Percentiles rank a stretch among this genome's conserved stretches.
Conservation (phyloP, 345 rosid species). For the Toxicodendron radicans region DNA sequence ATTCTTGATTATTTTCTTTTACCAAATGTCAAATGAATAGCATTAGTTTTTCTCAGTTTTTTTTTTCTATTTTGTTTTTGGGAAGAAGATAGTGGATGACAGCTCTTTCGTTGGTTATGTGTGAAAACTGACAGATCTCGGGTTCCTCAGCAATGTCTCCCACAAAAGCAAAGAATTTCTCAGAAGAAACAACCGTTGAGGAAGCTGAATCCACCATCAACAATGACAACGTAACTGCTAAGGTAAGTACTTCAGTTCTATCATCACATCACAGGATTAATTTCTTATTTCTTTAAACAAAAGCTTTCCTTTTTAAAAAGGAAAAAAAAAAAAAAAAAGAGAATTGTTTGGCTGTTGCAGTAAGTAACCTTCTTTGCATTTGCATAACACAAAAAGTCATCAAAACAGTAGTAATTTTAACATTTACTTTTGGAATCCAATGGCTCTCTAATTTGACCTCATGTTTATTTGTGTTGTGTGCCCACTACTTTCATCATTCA, state of each 20-base stretch:
- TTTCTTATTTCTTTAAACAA: not conserved
- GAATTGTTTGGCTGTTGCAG: not conserved
- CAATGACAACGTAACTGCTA: constrained; percentile 31
- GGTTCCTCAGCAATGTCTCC: constrained; percentile 38
- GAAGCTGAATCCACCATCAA: constrained; percentile 37
- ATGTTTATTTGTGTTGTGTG: constrained; percentile 1
- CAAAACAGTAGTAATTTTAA: not conserved
- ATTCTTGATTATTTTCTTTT: not conserved
- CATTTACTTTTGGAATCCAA: constrained; percentile 42
- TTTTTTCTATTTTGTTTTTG: not conserved
- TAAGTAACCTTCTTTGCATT: constrained; percentile 10
- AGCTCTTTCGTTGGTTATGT: constrained; percentile 8
- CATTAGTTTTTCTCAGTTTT: not conserved
- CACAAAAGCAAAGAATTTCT: constrained; percentile 28
- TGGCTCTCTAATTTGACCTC: constrained; percentile 26
- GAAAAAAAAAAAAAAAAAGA: no score
- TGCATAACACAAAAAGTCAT: not conserved
- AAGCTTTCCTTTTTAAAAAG: not conserved
- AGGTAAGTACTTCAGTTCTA: constrained; percentile 36
- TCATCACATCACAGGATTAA: constrained; percentile 5
- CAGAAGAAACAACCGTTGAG: constrained; percentile 25
- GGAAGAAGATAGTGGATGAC: constrained; percentile 5
- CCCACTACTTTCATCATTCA: not conserved
- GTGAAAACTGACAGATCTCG: constrained; percentile 39
- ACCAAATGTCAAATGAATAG: no score